Conservation (phyloP, 139 green algal species). For the Microglena sp. region DNA sequence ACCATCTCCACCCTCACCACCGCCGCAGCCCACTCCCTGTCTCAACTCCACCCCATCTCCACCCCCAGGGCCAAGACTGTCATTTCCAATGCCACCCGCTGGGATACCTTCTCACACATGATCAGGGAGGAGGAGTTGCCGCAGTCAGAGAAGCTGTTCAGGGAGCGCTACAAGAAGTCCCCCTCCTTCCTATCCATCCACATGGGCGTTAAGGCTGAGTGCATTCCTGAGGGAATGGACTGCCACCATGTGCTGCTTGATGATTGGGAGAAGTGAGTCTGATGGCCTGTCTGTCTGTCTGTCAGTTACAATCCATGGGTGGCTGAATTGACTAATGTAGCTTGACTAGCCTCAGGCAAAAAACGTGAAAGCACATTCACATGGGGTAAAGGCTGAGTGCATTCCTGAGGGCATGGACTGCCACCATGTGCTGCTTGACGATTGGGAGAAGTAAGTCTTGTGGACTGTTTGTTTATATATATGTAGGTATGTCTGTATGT, state of each 20-base stretch:
- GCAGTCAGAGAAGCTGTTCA: slow-evolving; percentile 51
- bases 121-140: slow-evolving; percentile 63
- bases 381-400: slow-evolving; percentile 65
- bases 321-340: too few species aligned
- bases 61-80: slow-evolving; percentile 42
- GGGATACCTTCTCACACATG: slow-evolving; percentile 86
- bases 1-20: too few species aligned
- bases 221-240: slow-evolving; percentile 54
- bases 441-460: slow-evolving; percentile 49
- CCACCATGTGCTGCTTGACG: slow-evolving; percentile 94
- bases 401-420: slow-evolving; percentile 58
- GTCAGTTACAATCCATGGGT: too few species aligned
- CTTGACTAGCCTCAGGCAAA: too few species aligned
- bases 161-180: slow-evolving; percentile 81
- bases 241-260: slow-evolving; percentile 95
- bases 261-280: slow-evolving; percentile 53
- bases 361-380: too few species aligned
- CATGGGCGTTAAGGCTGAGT: slow-evolving; percentile 69
- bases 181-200: slow-evolving; percentile 91
- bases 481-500: not conserved
- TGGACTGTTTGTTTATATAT: not conserved
- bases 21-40: too few species aligned
- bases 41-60: too few species aligned
- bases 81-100: slow-evolving; percentile 90
- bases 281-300: not conserved